Conservation (phyloP, 2,329 filamentous ascomycete genomes). For the Fusarium gaditjirri region DNA sequence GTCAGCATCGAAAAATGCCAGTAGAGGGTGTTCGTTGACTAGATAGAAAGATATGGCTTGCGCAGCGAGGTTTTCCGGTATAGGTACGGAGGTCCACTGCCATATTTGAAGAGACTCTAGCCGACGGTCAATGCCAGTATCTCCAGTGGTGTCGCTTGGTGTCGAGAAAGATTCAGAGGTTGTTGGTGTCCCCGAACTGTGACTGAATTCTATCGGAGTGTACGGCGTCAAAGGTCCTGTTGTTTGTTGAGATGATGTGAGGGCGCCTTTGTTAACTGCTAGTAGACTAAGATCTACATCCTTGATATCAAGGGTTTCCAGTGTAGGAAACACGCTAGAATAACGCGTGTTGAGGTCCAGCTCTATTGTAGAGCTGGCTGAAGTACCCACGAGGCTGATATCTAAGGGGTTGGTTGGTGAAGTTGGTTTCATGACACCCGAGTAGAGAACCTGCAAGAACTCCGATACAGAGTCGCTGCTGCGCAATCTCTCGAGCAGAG, state of each 20-base stretch:
- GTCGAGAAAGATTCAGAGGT: not conserved
- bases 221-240: not conserved
- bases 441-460: not conserved
- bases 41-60: conserved; percentile 21
- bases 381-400: not conserved
- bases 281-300: conserved; percentile 10
- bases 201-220: not conserved
- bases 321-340: not conserved
- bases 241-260: not conserved
- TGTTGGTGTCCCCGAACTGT: not conserved
- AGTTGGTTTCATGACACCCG: fast-evolving
- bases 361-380: not conserved
- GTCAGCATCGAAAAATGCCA: conserved; percentile 17
- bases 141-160: not conserved
- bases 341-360: conserved; percentile 12
- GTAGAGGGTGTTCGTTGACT: not conserved
- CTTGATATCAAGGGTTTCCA: not conserved
- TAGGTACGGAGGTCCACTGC: conserved; percentile 16
- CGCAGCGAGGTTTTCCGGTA: not conserved
- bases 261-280: not conserved
- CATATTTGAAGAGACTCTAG: not conserved
- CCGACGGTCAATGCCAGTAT: not conserved
- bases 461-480: conserved; percentile 1
- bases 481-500: not conserved
- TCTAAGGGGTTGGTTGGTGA: not conserved